Conservation (phyloP, 345 rosid species). For the Pseudoturritis turrita region DNA sequence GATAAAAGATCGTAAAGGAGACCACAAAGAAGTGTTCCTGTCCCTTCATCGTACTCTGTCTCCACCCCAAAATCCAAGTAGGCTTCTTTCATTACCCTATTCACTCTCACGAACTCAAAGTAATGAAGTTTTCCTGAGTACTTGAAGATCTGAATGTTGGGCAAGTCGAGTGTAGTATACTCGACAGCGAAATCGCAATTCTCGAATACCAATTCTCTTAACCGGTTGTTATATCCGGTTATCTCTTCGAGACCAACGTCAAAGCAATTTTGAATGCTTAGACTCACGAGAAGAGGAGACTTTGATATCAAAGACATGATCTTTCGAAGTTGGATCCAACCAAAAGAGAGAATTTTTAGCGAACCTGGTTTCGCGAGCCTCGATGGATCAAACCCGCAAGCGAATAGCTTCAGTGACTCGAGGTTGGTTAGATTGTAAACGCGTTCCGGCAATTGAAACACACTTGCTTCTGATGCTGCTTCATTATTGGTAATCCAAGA, state of each 20-base stretch:
- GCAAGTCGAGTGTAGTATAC: neutral
- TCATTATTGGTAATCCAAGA: too few relatives aligned
- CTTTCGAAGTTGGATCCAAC: slow-evolving; percentile 23
- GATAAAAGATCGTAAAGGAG: neutral
- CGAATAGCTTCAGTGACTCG: slow-evolving; percentile 25
- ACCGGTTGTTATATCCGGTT: neutral
- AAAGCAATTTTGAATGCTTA: slow-evolving; percentile 39
- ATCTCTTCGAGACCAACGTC: neutral
- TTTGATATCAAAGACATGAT: slow-evolving; percentile 4
- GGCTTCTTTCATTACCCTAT: neutral
- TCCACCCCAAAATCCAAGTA: neutral
- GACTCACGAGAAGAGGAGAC: slow-evolving; percentile 32
- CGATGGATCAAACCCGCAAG: slow-evolving; percentile 23
- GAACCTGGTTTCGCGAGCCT: neutral
- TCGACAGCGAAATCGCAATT: slow-evolving; percentile 12
- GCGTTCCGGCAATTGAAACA: neutral
- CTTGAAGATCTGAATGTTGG: neutral
- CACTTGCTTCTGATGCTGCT: too few relatives aligned
- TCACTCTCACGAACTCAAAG: neutral
- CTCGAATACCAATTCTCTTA: slow-evolving; percentile 28
- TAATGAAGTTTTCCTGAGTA: neutral
- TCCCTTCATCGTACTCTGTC: neutral
- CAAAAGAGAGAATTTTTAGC: slow-evolving; percentile 28
- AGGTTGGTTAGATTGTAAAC: slow-evolving; percentile 6
- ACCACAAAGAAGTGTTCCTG: neutral